Base-by-base conservation (phyloP, 306 rosid genomes). In the Quercus agrifolia region DNA sequence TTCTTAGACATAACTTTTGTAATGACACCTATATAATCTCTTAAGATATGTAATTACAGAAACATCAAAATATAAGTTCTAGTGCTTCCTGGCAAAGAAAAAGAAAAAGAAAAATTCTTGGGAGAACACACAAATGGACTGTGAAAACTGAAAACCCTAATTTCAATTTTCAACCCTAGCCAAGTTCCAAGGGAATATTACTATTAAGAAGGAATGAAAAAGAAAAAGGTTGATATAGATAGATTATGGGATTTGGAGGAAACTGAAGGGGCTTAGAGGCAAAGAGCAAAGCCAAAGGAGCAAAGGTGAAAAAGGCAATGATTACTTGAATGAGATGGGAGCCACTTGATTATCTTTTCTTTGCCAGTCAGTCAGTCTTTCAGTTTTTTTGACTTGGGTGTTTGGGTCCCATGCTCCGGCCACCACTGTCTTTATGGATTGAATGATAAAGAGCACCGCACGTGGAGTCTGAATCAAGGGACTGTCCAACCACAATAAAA, bases 381-480 rank as follows among this genome's bases (percentile, higher is more conserved):
- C 66, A 67, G 63, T 58, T 56, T 78, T 89, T 83, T 88, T 88
- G 87, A 92, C 92, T 92, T 80, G 83, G 83, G 67, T 71, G 82
- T 49, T 55, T 71, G 91, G 93, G 88, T 31, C 93, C 98, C 89
- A 86, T 61, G 80, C 72, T n/a, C 80, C 75, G 89, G 89, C 85
- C 86, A 85, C 89, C 88, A 76, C 84, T 79, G 89, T 89, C 90
- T 90, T 81, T 82, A 81, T 61, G 95, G 84, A 85, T 77, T 90
- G 96, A 89, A 89, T 86, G 91, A 88, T 87, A 89, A 88, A 86
- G 84, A 89, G 88, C 90, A 88, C 91, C 92, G 85, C 93, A 84
- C 89, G 93, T 86, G 91, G 94, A 87, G 86, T 89, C 97, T 88
- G 90, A 83, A 90, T 88, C 97, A 94, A 87, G 93, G 78, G 83